A percentile compares a stretch with the other conserved stretches of the same genome.
phyloP scores from a whole-genome alignment of 257 asterid species.

The Datura wrightii region DNA sequence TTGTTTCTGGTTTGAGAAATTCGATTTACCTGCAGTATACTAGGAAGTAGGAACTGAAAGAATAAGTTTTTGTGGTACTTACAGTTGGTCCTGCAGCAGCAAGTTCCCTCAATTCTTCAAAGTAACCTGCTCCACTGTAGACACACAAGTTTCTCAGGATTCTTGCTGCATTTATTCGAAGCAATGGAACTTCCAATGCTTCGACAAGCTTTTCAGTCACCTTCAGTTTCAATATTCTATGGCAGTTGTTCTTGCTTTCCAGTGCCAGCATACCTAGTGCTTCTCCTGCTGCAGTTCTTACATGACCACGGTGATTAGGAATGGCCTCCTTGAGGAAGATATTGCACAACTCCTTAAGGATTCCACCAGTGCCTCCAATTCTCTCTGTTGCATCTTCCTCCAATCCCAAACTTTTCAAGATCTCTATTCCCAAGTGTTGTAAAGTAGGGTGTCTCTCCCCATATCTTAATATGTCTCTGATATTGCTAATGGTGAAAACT shows the following conservation, averaged over 20 bases:
- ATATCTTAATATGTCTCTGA: conserved; percentile 66
- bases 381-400: conserved; percentile 90
- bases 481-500: conserved; percentile 75
- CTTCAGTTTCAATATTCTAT: conserved; percentile 54
- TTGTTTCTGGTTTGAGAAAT: background rate
- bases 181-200: conserved; percentile 63
- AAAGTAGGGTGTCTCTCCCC: conserved; percentile 75
- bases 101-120: conserved; percentile 52
- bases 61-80: conserved; percentile 26
- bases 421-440: conserved; percentile 76
- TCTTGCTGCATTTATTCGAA: conserved; percentile 69
- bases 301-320: conserved; percentile 45
- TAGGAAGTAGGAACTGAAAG: background rate
- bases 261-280: conserved; percentile 81
- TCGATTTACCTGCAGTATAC: background rate
- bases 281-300: conserved; percentile 80
- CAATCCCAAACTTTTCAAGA: conserved; percentile 64
- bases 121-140: conserved; percentile 63
- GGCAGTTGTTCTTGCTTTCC: conserved; percentile 62
- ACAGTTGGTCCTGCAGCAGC: conserved; percentile 77
- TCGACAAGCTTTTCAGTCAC: conserved; percentile 50
- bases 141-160: conserved; percentile 74
- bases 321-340: conserved; percentile 61
- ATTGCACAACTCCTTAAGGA: conserved; percentile 62
- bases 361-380: conserved; percentile 83